Conservation (phyloP, 306 rosid genomes). For the Begonia masoniana region DNA sequence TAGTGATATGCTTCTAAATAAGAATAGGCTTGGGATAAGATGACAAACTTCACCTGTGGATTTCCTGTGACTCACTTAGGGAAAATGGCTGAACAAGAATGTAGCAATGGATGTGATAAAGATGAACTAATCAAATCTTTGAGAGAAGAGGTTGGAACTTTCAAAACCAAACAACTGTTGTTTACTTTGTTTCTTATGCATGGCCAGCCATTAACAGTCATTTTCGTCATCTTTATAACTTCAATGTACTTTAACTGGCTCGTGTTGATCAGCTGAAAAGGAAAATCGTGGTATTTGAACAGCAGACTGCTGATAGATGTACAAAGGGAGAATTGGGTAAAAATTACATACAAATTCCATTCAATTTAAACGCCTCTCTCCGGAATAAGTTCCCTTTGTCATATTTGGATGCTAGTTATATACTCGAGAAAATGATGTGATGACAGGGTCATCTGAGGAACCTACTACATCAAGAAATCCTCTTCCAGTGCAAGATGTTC, state of each 20-base stretch:
- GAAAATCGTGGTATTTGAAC: slow-evolving; percentile 49
- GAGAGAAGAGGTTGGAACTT: slow-evolving; percentile 55
- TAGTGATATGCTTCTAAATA: neutral
- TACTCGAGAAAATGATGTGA: too few species aligned
- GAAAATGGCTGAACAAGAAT: slow-evolving; percentile 11
- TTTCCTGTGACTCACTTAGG: slow-evolving; percentile 4
- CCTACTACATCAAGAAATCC: slow-evolving; percentile 21
- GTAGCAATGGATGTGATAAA: slow-evolving; percentile 21
- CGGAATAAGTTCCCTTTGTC: too few species aligned
- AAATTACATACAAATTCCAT: slow-evolving; percentile 22
- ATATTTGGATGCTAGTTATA: too few species aligned
- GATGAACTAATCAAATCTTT: slow-evolving; percentile 49
- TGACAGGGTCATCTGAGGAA: slow-evolving; percentile 10
- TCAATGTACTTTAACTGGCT: slow-evolving; percentile 7
- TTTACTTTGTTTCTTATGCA: slow-evolving; percentile 5
- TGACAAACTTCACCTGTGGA: too few species aligned
- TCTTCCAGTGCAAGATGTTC: slow-evolving; percentile 32
- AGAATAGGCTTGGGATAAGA: too few species aligned
- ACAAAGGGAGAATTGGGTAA: slow-evolving; percentile 24
- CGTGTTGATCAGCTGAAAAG: slow-evolving; percentile 51
- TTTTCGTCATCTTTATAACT: too few species aligned
- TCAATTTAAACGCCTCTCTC: too few species aligned
- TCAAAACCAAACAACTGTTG: neutral
- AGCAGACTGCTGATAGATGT: slow-evolving; percentile 19
- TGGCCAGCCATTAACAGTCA: neutral